Evolutionary conservation across 1,284 basidiomycete species (phyloP), one percentile per base, ranked within the genome.

Genomic region (Microbotryomycetes sp.): DNA sequence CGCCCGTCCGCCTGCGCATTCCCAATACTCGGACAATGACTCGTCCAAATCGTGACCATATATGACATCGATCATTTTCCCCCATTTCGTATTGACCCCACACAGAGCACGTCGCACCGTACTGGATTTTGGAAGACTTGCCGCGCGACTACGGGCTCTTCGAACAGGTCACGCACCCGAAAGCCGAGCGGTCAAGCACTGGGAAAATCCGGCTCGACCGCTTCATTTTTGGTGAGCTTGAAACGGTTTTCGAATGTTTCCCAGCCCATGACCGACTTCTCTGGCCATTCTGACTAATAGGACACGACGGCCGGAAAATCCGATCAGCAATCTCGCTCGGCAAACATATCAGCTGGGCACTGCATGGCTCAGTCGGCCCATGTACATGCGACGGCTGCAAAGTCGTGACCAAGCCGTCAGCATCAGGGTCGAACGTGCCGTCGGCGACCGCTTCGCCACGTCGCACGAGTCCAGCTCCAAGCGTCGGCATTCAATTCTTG

Each of bases 321-420:
- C 65, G 65, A 28, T 66, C 65, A 26, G 65, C 65, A 26, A 18
- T 64, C 23, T 66, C 65, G 15, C 55, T 66, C 51, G 65, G 65
- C 26, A 64, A 61, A 50, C 65, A 66, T 45, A 35, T 66, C 45
- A 46, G 47, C 23, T 59, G 52, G 45, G 52, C 59, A 41, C 16
- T 64, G 15, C 47, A 45, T 21, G 54, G 49, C 27, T 24, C 28
- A 18, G 13, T 15, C 31, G 52, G 54, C 24, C 16, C 9, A 13
- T 66, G 65, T 52, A 21, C 47, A 18, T 66, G 65, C 57, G 65
- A 66, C 52, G 65, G 65, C 21, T 66, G 65, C 57, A 64, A 63
- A 26, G 45, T 56, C n/a, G 18, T 52, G 11, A 29, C 52, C 41
- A 53, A 52, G 21, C 30, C 1, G 53, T 50, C 3, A n/a, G n/a